Conservation (phyloP, 345 rosid genomes). For the Laguncularia racemosa region DNA sequence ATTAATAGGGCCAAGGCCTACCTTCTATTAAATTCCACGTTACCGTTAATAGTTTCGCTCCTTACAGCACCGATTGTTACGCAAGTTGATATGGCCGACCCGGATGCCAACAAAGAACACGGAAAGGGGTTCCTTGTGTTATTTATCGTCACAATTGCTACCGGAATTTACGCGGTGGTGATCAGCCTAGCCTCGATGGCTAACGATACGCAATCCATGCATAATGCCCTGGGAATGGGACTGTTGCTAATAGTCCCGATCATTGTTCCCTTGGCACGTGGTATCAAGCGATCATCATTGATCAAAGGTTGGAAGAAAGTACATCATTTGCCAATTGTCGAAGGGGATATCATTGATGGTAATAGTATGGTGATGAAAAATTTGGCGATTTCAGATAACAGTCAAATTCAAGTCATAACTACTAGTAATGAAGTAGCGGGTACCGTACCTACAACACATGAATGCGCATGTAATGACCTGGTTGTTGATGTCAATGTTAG, state of each 20-base stretch:
- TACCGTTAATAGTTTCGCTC: conserved; percentile 36
- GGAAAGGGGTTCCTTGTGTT: conserved; percentile 29
- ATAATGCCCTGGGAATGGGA: conserved; percentile 34
- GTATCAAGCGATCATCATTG: conserved; percentile 2
- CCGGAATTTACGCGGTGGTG: conserved; percentile 58
- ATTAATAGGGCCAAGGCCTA: conserved; percentile 35
- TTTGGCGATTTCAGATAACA: not conserved
- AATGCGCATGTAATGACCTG: conserved; percentile 1
- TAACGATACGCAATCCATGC: conserved; percentile 16
- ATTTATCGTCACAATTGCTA: conserved; percentile 47
- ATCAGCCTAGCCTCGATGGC: conserved; percentile 36
- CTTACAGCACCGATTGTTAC: conserved; percentile 39
- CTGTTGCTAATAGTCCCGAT: conserved; percentile 45
- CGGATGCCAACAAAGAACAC: conserved; percentile 5
- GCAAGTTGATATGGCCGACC: conserved; percentile 3
- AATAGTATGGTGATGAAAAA: not conserved
- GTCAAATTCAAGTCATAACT: not conserved
- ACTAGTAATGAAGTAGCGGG: not conserved
- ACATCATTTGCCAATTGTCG: not conserved
- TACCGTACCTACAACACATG: not conserved
- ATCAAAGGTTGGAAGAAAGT: conserved; percentile 1
- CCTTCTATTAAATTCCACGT: conserved; percentile 53
- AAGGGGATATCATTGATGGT: not conserved
- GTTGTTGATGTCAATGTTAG: conserved; percentile 15
- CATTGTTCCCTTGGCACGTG: conserved; percentile 28